These are phyloP conservation scores for Ophiocordyceps robertsii DNA, from an alignment of 2,329 filamentous ascomycete genomes.

Conservation along the genomic window DNA sequence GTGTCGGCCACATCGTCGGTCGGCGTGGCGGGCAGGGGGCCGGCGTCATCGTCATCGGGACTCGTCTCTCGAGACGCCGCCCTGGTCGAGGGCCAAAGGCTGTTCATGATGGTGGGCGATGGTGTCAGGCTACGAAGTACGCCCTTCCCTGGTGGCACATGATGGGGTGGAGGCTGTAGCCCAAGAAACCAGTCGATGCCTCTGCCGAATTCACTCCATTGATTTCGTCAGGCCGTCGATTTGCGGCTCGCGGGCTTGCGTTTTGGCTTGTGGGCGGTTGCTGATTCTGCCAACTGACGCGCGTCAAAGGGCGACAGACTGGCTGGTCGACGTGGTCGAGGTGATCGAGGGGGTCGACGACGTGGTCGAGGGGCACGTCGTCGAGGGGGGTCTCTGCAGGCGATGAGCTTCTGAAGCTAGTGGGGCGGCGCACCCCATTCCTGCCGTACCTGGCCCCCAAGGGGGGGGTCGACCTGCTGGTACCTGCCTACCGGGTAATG, in stretches of 20 bases:
- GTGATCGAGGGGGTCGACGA: too few species aligned
- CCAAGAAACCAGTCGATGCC: background rate
- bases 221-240: background rate
- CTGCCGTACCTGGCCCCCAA: too few species aligned
- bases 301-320: background rate
- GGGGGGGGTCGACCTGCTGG: too few species aligned
- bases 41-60: slow-evolving; percentile 13
- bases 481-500: too few species aligned
- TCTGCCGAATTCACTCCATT: background rate
- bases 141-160: slow-evolving; percentile 5
- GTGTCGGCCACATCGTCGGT: slow-evolving; percentile 28
- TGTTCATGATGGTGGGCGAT: slow-evolving; percentile 26
- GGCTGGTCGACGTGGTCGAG: too few species aligned
- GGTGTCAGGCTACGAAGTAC: slow-evolving; percentile 1
- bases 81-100: slow-evolving; percentile 23
- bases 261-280: too few species aligned
- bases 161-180: slow-evolving; percentile 1
- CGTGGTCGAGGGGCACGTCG: too few species aligned
- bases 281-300: background rate
- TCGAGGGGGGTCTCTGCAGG: slow-evolving; percentile 1
- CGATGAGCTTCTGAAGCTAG: background rate
- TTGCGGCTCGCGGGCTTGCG: background rate
- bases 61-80: slow-evolving; percentile 8
- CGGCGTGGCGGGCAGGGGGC: slow-evolving; percentile 8
- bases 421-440: too few species aligned